phyloP scores from a whole-genome alignment of 1,284 basidiomycete genomes.

The Boletus sp. region DNA sequence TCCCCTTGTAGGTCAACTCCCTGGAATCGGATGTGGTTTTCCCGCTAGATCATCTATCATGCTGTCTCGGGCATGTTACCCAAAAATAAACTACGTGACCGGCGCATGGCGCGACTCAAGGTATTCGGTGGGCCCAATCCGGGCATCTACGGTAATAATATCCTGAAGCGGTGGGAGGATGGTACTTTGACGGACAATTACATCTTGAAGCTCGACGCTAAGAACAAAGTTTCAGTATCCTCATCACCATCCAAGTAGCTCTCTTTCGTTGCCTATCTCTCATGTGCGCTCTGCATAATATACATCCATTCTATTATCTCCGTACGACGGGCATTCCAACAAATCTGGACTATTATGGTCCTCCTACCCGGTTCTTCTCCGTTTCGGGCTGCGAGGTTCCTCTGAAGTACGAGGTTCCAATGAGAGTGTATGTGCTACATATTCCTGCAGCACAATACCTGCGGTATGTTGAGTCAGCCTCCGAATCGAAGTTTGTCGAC shows the following conservation, averaged over 20 bases:
- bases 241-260: constrained; percentile 16
- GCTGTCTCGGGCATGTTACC: constrained; percentile 97
- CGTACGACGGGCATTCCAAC: background rate
- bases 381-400: constrained; percentile 9
- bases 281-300: constrained; percentile 1
- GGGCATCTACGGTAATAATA: constrained; percentile 66
- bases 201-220: constrained; percentile 36
- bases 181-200: constrained; percentile 59
- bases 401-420: background rate
- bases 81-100: constrained; percentile 90
- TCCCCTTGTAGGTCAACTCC: background rate
- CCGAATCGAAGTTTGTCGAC: constrained; percentile 16
- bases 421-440: constrained; percentile 40
- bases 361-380: constrained; percentile 6
- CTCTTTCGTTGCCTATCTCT: constrained; percentile 1
- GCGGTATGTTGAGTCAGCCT: constrained; percentile 9
- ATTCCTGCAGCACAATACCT: constrained; percentile 71
- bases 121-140: constrained; percentile 79
- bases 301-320: constrained; percentile 6
- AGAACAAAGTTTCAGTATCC: constrained; percentile 24
- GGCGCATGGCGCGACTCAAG: constrained; percentile 79
- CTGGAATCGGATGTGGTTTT: background rate
- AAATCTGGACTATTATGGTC: background rate
- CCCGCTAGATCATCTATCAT: constrained; percentile 83
- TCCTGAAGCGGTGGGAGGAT: constrained; percentile 75